Conservation (phyloP, 768 basidiomycete genomes). For the Boletus vermiculosoides region DNA sequence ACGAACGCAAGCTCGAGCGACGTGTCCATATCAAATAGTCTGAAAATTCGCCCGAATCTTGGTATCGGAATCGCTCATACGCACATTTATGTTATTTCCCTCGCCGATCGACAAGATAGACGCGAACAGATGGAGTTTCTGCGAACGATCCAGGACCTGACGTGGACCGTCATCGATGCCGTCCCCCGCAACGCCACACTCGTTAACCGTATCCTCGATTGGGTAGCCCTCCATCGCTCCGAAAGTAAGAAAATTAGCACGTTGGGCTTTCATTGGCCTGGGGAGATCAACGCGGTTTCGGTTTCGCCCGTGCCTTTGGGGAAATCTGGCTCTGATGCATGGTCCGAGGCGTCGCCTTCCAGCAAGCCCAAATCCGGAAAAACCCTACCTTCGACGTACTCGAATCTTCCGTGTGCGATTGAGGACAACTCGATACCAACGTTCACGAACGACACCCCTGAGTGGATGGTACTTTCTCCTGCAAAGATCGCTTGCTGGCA, state of each 20-base stretch:
- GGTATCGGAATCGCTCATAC: conserved; percentile 39
- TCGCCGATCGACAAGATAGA: conserved; percentile 54
- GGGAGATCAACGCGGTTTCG: conserved; percentile 32
- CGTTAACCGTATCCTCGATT: conserved; percentile 42
- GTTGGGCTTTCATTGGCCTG: conserved; percentile 40
- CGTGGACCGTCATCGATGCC: conserved; percentile 58
- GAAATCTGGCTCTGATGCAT: conserved; percentile 23
- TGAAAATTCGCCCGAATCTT: background rate
- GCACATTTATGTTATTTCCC: conserved; percentile 57
- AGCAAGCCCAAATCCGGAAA: background rate
- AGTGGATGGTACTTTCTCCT: conserved; percentile 52
- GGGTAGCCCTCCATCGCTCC: conserved; percentile 32
- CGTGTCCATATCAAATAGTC: background rate
- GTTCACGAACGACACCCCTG: conserved; percentile 39
- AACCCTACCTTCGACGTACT: background rate
- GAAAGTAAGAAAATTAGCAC: background rate
- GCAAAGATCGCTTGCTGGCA: conserved; percentile 70
- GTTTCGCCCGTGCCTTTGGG: conserved; percentile 6
- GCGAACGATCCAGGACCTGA: conserved; percentile 42
- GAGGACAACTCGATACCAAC: conserved; percentile 38
- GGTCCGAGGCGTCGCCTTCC: conserved; percentile 10
- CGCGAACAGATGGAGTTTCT: conserved; percentile 57
- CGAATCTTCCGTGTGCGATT: conserved; percentile 43
- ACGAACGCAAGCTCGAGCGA: background rate
- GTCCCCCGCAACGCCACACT: conserved; percentile 38